Evolutionary conservation across 2,329 filamentous ascomycete species (phyloP).

Genomic region (Coleophoma crateriformis): DNA sequence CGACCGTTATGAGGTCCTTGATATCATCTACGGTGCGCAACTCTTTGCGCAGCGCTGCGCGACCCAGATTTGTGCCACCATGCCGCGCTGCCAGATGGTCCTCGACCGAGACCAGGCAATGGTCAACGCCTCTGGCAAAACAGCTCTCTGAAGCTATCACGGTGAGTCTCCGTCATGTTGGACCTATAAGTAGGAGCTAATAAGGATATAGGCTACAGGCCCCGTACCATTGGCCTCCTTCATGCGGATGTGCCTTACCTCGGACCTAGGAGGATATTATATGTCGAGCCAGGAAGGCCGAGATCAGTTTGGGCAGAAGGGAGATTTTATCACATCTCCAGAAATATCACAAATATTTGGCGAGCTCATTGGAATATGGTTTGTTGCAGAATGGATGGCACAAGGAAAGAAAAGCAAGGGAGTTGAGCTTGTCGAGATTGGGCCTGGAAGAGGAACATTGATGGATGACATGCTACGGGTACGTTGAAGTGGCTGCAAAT

Average conservation of each 20-base stretch:
- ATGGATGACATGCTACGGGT: slow-evolving; percentile 96
- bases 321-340: slow-evolving; percentile 94
- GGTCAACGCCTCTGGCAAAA: slow-evolving; percentile 90
- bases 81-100: slow-evolving; percentile 20
- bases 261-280: slow-evolving; percentile 89
- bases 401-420: slow-evolving; percentile 71
- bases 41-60: slow-evolving; percentile 14
- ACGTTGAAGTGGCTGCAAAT: slow-evolving; percentile 28
- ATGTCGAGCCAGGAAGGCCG: slow-evolving; percentile 64
- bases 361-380: slow-evolving; percentile 90
- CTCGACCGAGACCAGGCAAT: slow-evolving; percentile 40
- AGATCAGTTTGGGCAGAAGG: slow-evolving; percentile 88
- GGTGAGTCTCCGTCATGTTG: slow-evolving; percentile 39
- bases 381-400: slow-evolving; percentile 92
- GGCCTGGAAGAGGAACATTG: slow-evolving; percentile 86
- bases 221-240: slow-evolving; percentile 88
- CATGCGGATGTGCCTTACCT: slow-evolving; percentile 98
- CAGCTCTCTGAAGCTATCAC: slow-evolving; percentile 81
- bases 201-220: slow-evolving; percentile 63
- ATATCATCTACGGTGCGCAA: slow-evolving; percentile 15
- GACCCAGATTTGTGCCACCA: slow-evolving; percentile 12
- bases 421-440: slow-evolving; percentile 88
- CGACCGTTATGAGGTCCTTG: slow-evolving; percentile 21
- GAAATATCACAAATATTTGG: slow-evolving; percentile 98
- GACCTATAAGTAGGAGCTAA: not conserved